A percentile compares a stretch with the other conserved stretches of the same genome.
Evolutionary conservation across 1,139 yeast species (phyloP).

Genomic region (Wickerhamiella infanticola): DNA sequence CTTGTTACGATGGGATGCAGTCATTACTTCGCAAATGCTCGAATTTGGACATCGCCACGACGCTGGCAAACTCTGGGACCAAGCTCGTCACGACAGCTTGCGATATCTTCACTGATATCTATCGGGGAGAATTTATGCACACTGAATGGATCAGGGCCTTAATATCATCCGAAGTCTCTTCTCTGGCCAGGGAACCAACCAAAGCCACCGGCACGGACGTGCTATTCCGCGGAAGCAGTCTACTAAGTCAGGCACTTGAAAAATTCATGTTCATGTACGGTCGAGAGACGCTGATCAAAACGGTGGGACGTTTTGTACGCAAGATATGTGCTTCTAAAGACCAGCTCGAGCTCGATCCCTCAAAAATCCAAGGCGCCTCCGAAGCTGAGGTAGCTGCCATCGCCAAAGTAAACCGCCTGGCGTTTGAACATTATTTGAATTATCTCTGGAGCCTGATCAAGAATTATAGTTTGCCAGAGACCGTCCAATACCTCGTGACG

Average conservation of each 20-base stretch:
- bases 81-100: slow-evolving; percentile 11
- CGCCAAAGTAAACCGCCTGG: slow-evolving; percentile 37
- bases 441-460: slow-evolving; percentile 61
- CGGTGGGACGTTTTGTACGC: slow-evolving; percentile 53
- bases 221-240: slow-evolving; percentile 70
- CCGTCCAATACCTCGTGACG: slow-evolving; percentile 35
- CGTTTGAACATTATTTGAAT: slow-evolving; percentile 40
- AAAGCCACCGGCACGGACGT: slow-evolving; percentile 32
- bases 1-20: slow-evolving; percentile 44
- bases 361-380: slow-evolving; percentile 21
- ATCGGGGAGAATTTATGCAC: slow-evolving; percentile 32
- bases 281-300: slow-evolving; percentile 56
- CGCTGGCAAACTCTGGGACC: slow-evolving; percentile 36
- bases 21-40: slow-evolving; percentile 13
- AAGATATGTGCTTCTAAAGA: slow-evolving; percentile 36
- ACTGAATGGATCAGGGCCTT: slow-evolving; percentile 54
- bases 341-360: slow-evolving; percentile 61
- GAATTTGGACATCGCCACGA: slow-evolving; percentile 20
- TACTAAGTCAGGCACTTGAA: slow-evolving; percentile 69
- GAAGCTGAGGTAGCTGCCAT: slow-evolving; percentile 13
- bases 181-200: slow-evolving; percentile 7
- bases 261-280: slow-evolving; percentile 65
- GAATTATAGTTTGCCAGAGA: slow-evolving; percentile 55
- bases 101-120: slow-evolving; percentile 17
- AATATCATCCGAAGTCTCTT: slow-evolving; percentile 40